phyloP scores from a whole-genome alignment of 768 basidiomycete genomes.

The Nevesoporus exiguus region DNA sequence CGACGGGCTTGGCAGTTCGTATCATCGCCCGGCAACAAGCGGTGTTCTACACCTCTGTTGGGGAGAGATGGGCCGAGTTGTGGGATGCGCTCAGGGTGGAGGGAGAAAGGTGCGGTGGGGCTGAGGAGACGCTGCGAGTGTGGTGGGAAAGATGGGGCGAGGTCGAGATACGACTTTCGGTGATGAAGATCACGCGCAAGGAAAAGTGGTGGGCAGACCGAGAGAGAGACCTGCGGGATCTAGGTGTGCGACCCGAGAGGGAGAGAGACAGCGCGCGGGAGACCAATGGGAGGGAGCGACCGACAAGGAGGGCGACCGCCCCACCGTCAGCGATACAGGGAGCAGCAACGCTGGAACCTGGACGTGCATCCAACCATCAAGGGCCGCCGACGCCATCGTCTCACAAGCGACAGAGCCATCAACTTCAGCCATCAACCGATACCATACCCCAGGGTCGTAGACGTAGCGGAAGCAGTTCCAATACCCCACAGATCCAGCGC shows the following conservation, averaged over 20 bases:
- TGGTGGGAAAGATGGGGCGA: slow-evolving; percentile 71
- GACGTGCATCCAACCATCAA: slow-evolving; percentile 27
- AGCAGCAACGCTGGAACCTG: slow-evolving; percentile 16
- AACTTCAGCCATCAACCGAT: slow-evolving; percentile 29
- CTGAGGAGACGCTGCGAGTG: slow-evolving; percentile 65
- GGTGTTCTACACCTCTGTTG: slow-evolving; percentile 56
- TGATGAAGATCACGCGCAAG: slow-evolving; percentile 37
- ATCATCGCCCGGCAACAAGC: slow-evolving; percentile 57
- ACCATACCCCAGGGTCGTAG: slow-evolving; percentile 20
- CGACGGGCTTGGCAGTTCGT: slow-evolving; percentile 49
- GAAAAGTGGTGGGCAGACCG: slow-evolving; percentile 35
- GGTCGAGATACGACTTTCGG: slow-evolving; percentile 48
- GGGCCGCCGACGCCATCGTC: slow-evolving; percentile 18
- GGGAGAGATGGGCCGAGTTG: slow-evolving; percentile 70
- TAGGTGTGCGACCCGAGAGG: slow-evolving; percentile 11
- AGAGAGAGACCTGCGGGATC: slow-evolving; percentile 26
- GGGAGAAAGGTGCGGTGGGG: slow-evolving; percentile 63
- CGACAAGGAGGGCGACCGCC: slow-evolving; percentile 12
- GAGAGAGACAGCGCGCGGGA: slow-evolving; percentile 15
- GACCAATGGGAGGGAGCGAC: slow-evolving; percentile 14
- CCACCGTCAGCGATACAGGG: slow-evolving; percentile 16
- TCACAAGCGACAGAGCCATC: slow-evolving; percentile 25
- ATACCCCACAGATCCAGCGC: slow-evolving; percentile 23
- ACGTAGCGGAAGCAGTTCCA: slow-evolving; percentile 28
- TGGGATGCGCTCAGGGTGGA: slow-evolving; percentile 81